A percentile compares a stretch with the other conserved stretches of the same genome.
These are phyloP conservation scores for Staphylotrichum longicolle DNA, from an alignment of 495 filamentous ascomycete genomes.

Conservation along the genomic window DNA sequence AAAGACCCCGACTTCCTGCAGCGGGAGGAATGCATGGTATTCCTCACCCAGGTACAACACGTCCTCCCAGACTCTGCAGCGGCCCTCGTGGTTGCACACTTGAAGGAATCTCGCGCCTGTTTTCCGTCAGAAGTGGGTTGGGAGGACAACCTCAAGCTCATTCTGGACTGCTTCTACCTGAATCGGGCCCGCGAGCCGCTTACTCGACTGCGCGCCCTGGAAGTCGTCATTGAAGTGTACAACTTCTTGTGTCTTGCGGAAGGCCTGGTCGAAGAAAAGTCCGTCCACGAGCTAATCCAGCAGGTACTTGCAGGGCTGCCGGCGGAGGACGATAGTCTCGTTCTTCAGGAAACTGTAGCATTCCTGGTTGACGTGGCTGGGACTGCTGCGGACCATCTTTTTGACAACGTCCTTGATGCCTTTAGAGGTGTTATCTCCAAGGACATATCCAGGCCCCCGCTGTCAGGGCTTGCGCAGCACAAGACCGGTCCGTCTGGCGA, in stretches of 20 bases:
- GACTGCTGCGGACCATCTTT: constrained; percentile 47
- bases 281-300: constrained; percentile 42
- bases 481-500: constrained; percentile 24
- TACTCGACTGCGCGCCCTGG: constrained; percentile 65
- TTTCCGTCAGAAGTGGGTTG: constrained; percentile 69
- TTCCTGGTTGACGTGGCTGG: constrained; percentile 52
- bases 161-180: constrained; percentile 66
- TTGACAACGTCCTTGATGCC: constrained; percentile 51
- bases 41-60: constrained; percentile 61
- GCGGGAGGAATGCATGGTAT: constrained; percentile 62
- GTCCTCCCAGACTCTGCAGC: constrained; percentile 59
- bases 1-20: constrained; percentile 50
- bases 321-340: constrained; percentile 52
- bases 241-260: constrained; percentile 56
- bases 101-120: constrained; percentile 60
- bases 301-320: constrained; percentile 50
- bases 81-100: constrained; percentile 57
- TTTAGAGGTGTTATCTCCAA: constrained; percentile 44
- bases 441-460: constrained; percentile 39
- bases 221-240: constrained; percentile 66
- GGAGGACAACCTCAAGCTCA: constrained; percentile 58
- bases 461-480: constrained; percentile 33
- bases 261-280: constrained; percentile 48
- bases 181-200: constrained; percentile 60
- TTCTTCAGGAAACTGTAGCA: constrained; percentile 51